Evolutionary conservation across 371 early-diverging fungal species (phyloP), one percentile per base, ranked within the genome.

Genomic region (Mortierella sp.): DNA sequence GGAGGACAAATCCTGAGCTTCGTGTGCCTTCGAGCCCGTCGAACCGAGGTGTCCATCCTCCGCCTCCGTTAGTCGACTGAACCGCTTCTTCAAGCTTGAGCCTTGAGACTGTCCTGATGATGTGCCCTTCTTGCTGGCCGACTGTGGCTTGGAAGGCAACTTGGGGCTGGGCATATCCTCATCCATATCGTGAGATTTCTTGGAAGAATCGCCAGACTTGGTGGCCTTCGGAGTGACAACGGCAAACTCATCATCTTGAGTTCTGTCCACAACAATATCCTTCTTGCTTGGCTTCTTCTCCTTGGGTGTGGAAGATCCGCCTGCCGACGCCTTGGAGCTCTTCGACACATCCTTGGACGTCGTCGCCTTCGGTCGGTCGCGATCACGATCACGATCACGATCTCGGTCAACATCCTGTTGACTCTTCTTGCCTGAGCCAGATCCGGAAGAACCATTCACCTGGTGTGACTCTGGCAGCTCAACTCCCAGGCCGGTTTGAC

Each of bases 231-330:
- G 44, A 7, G 46, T 6, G 6, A 74, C 14, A 21, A 21, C 1
- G 6, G 49, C 11, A 1, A 35, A 49, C 4, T 72, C 76, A 10
- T 51, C 74, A 27, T 48, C 35, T 16, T 75, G 79, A 11, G 55
- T 14, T 5, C 46, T 41, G 21, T 83, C 83, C 5, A 72, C 10
- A 24, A 43, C 35, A 14, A 41, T 18, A 54, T 78, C 75, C 76
- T 83, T 83, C 68, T 82, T 82, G 49, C 24, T 27, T 11, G 46
- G 3, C 71, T 83, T 83, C 38, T 79, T 83, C 41, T 78, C 83
- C 68, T 78, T 79, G 16, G 41, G 12, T 11, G 68, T 29, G 4
- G 75, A 74, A 16, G 71, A 21, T 48, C 43, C 46, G 21, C 41
- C 48, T 21, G 75, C 8, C 1, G 71, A 27, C 32, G 55, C 35